Conservation (phyloP, 2,329 filamentous ascomycete species). For the Gyromitra esculenta region DNA sequence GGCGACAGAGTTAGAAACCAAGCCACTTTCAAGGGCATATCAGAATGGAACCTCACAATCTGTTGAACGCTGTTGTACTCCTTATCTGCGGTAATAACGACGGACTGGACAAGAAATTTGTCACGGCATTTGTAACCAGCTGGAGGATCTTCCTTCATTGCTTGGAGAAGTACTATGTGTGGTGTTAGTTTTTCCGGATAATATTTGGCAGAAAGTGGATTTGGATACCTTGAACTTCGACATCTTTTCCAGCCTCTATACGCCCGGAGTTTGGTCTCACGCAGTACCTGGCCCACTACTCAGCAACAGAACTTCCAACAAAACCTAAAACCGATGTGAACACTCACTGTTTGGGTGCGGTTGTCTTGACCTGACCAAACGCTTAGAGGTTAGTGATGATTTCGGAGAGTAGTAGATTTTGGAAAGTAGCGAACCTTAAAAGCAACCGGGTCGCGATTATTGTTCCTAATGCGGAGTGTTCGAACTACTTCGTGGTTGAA, state of each 20-base stretch:
- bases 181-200: constrained; percentile 23
- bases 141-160: constrained; percentile 95
- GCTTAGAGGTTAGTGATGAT: constrained; percentile 48
- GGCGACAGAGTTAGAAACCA: constrained; percentile 49
- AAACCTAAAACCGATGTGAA: constrained; percentile 51
- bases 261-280: constrained; percentile 96
- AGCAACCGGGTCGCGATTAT: constrained; percentile 70
- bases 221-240: constrained; percentile 88
- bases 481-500: constrained; percentile 74
- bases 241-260: constrained; percentile 87
- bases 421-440: constrained; percentile 70
- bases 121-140: constrained; percentile 89
- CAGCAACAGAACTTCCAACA: constrained; percentile 45
- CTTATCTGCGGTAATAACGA: constrained; percentile 81
- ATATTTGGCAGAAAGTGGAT: neutral
- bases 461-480: constrained; percentile 72
- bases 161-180: constrained; percentile 83
- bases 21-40: constrained; percentile 10
- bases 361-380: constrained; percentile 86
- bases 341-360: constrained; percentile 94
- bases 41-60: constrained; percentile 70
- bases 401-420: neutral
- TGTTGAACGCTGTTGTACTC: constrained; percentile 82
- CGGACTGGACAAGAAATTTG: constrained; percentile 97
- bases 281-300: constrained; percentile 77